Evolutionary conservation across 495 filamentous ascomycete species (phyloP).

Genomic region (Penicillium samsonianum): DNA sequence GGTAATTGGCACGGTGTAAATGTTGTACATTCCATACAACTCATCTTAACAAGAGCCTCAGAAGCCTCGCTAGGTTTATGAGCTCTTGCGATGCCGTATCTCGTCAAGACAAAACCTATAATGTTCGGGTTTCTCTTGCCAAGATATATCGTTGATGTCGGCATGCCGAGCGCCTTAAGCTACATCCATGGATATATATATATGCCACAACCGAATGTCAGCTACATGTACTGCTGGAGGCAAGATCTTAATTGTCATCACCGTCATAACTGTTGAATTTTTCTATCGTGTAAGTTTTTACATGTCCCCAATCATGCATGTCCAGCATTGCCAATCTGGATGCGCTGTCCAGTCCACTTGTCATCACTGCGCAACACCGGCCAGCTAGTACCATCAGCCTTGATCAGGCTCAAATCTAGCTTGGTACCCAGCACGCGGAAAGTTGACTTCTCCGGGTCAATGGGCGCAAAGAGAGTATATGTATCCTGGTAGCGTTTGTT

Average conservation of each 20-base stretch:
- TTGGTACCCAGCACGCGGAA: constrained; percentile 95
- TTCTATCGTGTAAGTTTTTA: constrained; percentile 13
- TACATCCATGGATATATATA: too few species aligned
- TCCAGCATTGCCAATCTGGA: constrained; percentile 80
- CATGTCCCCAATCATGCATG: constrained; percentile 48
- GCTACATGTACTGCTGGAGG: background rate
- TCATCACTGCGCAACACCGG: constrained; percentile 87
- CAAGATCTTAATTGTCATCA: constrained; percentile 10
- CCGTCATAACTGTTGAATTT: constrained; percentile 9
- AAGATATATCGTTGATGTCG: background rate
- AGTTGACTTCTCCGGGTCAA: constrained; percentile 70
- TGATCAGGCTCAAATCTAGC: constrained; percentile 80
- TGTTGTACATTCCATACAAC: background rate
- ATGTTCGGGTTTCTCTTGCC: background rate
- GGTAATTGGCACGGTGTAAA: background rate
- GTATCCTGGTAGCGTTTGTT: constrained; percentile 77
- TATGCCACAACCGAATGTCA: background rate
- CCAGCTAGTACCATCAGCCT: constrained; percentile 83
- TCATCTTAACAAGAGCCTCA: background rate
- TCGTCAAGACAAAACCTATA: background rate
- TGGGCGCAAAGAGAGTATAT: constrained; percentile 73
- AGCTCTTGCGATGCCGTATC: background rate
- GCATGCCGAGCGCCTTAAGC: background rate
- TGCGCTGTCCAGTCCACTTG: constrained; percentile 71
- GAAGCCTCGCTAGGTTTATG: background rate